phyloP scores from a whole-genome alignment of 495 filamentous ascomycete species.

The Podospora appendiculata region DNA sequence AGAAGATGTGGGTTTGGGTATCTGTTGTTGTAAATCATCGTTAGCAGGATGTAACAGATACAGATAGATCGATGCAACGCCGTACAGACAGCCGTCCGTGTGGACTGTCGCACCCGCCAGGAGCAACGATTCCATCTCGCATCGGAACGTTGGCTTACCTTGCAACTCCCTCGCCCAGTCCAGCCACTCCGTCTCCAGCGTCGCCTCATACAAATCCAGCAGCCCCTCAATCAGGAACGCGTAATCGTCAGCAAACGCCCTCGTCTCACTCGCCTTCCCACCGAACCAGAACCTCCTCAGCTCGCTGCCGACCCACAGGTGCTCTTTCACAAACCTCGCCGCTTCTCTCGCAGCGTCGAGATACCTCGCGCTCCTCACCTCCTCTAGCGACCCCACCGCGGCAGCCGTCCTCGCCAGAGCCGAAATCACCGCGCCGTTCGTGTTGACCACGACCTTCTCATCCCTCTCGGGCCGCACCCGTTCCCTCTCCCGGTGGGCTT shows the following conservation, averaged over 20 bases:
- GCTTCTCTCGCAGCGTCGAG: constrained; percentile 58
- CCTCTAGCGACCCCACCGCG: constrained; percentile 55
- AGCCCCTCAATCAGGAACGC: constrained; percentile 81
- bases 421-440: constrained; percentile 87
- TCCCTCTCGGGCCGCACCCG: constrained; percentile 77
- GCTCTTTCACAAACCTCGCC: constrained; percentile 64
- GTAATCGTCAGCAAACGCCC: constrained; percentile 91
- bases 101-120: no score
- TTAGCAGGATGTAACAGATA: no score
- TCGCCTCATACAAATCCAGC: constrained; percentile 81
- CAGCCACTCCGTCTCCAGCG: constrained; percentile 72
- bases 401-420: constrained; percentile 67
- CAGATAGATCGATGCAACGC: no score
- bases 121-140: no score
- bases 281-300: constrained; percentile 74
- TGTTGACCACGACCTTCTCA: constrained; percentile 80
- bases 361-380: constrained; percentile 47
- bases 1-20: constrained; percentile 61
- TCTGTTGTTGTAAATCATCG: constrained; percentile 29
- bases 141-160: constrained; percentile 30
- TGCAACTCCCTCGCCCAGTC: constrained; percentile 80
- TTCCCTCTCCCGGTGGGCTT: constrained; percentile 63
- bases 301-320: constrained; percentile 59
- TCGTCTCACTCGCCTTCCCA: constrained; percentile 58
- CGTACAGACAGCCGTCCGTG: no score